Base-by-base conservation (phyloP, 257 asterid species). In the Paulownia fortunei region DNA sequence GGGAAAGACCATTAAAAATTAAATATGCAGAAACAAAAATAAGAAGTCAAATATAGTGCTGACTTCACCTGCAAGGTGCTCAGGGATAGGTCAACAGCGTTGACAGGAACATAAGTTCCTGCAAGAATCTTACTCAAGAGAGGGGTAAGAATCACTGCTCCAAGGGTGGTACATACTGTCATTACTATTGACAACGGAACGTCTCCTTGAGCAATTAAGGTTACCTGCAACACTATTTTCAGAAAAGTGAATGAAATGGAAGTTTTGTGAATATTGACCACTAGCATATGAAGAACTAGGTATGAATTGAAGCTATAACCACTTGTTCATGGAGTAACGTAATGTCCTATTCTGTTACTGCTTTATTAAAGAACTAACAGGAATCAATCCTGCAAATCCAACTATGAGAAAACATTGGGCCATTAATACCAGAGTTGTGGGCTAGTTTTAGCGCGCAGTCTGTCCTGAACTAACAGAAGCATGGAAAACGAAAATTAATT, bases 131-230 rank as follows among this genome's bases (percentile, higher is more conserved):
- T 91, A 26, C 92, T 81, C 89, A 94, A 77, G 41, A 88, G 75
- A 68, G 98, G 98, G 10, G 98, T 92, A 65, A 94, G 97, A 81
- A 92, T 56, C 30, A 92, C 97, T 26, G 98, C 98, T 62, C 94
- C 96, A 39, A 92, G 81, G 32, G 98, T 94, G 67, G 96, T 87
- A 75, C 98, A 94, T 19, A 87, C 83, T 34, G 98, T 94, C 98
- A 94, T 91, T 34, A 91, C 97, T 36, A 92, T 86, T 24, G 98
- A 94, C 82, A 94, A 82, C 9, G 97, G 89, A 69, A 94, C 97
- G 23, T 94, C 98, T 70, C 98, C 98, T 87, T 80, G 87, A 58
- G 98, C 98, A 75, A 94, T 87, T 86, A 94, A 82, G 62, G 98
- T 92, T 70, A 91, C 98, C 98, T 94, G 98, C 79, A 91, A 86